phyloP scores from a whole-genome alignment of 768 basidiomycete species.

The Termitomyces sp. region DNA sequence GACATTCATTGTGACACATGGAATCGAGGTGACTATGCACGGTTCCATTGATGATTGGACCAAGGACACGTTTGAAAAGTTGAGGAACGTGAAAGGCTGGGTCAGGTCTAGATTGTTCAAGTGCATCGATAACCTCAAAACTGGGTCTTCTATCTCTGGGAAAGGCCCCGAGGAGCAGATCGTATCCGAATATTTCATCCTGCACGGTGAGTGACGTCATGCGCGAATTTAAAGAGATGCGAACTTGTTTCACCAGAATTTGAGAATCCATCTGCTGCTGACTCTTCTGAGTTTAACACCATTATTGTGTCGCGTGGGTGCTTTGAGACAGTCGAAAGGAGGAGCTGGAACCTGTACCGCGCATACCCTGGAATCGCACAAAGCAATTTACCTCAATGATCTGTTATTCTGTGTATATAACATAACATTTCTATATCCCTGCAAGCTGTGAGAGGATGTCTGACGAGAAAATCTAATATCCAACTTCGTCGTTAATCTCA shows the following conservation, averaged over 20 bases:
- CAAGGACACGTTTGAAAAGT: conserved; percentile 8
- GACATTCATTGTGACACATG: conserved; percentile 25
- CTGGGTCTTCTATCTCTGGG: conserved; percentile 20
- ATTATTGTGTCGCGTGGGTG: conserved; percentile 11
- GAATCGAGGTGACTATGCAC: conserved; percentile 15
- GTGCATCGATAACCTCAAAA: conserved; percentile 34
- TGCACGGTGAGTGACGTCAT: conserved; percentile 30
- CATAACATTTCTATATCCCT: not conserved
- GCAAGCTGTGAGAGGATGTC: not conserved
- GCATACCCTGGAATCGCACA: conserved; percentile 43
- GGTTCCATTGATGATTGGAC: conserved; percentile 19
- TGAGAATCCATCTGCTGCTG: conserved; percentile 10
- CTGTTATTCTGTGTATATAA: not conserved
- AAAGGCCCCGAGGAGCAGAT: conserved; percentile 24
- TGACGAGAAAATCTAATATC: not conserved
- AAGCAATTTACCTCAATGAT: conserved; percentile 19
- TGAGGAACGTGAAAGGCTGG: conserved; percentile 27
- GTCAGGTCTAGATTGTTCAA: conserved; percentile 32
- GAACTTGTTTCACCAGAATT: conserved; percentile 13
- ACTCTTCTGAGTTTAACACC: conserved; percentile 10
- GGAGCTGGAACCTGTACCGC: conserved; percentile 39
- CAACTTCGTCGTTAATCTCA: not conserved
- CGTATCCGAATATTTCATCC: conserved; percentile 30
- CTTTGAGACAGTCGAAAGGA: conserved; percentile 18
- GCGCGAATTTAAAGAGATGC: not conserved